Percentiles rank a stretch among this genome's conserved stretches.
phyloP scores from a whole-genome alignment of 768 basidiomycete species.

The Tulasnella sp. region DNA sequence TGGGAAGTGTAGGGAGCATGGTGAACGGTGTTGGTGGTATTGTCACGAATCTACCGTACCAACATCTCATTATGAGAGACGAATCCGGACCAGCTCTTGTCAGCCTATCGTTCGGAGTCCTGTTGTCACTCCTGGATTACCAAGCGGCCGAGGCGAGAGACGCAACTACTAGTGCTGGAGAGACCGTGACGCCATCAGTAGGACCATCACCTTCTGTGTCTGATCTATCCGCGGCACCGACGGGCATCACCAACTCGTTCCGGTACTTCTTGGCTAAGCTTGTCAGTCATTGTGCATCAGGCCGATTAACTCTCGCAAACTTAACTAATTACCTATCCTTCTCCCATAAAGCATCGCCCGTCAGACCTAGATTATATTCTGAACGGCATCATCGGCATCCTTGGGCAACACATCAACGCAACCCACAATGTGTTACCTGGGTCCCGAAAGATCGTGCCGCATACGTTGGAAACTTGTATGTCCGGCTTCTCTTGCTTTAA shows the following conservation, averaged over 20 bases:
- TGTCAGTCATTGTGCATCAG: constrained; percentile 34
- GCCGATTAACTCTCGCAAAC: constrained; percentile 1
- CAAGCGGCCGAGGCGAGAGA: constrained; percentile 68
- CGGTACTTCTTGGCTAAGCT: constrained; percentile 86
- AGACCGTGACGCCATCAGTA: constrained; percentile 26
- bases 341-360: constrained; percentile 57
- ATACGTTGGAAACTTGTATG: constrained; percentile 73
- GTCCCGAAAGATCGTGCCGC: constrained; percentile 71
- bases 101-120: constrained; percentile 61
- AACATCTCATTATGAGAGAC: constrained; percentile 77
- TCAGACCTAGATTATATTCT: constrained; percentile 83
- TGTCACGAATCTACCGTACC: constrained; percentile 61
- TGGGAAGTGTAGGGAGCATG: background rate
- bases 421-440: constrained; percentile 72
- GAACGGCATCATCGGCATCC: constrained; percentile 45
- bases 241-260: constrained; percentile 73
- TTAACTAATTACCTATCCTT: constrained; percentile 14
- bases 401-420: constrained; percentile 63
- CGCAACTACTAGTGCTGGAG: constrained; percentile 12
- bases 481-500: constrained; percentile 9
- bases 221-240: constrained; percentile 8
- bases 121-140: constrained; percentile 69
- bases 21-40: constrained; percentile 15
- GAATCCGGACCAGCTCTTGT: constrained; percentile 66
- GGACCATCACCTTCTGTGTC: constrained; percentile 35